Evolutionary conservation across 2,329 filamentous ascomycete species (phyloP).

Genomic region (Ceratocystis cacaofunesta): DNA sequence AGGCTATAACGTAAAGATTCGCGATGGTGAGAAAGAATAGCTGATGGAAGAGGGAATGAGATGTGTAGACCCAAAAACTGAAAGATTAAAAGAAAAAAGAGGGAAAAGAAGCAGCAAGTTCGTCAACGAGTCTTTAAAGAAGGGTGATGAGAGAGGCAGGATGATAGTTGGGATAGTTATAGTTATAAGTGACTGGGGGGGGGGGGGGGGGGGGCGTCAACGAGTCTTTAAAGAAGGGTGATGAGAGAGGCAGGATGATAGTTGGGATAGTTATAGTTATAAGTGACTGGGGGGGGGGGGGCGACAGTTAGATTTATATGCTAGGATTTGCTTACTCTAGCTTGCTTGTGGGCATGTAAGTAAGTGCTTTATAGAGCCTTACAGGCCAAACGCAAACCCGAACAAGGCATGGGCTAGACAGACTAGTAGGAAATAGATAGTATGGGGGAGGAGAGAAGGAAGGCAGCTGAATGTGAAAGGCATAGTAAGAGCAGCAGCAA

Average conservation of each 20-base stretch:
- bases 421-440: background rate
- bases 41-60: background rate
- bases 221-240: background rate
- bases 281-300: background rate
- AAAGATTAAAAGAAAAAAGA: no score
- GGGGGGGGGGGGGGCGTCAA: no score
- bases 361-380: background rate
- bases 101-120: background rate
- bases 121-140: background rate
- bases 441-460: background rate
- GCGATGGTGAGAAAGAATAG: background rate
- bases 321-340: background rate
- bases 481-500: background rate
- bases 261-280: background rate
- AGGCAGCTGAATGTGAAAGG: background rate
- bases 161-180: background rate
- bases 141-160: background rate
- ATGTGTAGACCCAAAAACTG: no score
- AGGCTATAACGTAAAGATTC: background rate
- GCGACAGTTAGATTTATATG: background rate
- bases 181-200: background rate
- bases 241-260: background rate
- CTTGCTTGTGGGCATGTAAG: background rate
- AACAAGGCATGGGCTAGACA: background rate
- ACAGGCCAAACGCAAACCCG: background rate